Base-by-base conservation (phyloP, 768 basidiomycete species). In the Tulasnella calospora region DNA sequence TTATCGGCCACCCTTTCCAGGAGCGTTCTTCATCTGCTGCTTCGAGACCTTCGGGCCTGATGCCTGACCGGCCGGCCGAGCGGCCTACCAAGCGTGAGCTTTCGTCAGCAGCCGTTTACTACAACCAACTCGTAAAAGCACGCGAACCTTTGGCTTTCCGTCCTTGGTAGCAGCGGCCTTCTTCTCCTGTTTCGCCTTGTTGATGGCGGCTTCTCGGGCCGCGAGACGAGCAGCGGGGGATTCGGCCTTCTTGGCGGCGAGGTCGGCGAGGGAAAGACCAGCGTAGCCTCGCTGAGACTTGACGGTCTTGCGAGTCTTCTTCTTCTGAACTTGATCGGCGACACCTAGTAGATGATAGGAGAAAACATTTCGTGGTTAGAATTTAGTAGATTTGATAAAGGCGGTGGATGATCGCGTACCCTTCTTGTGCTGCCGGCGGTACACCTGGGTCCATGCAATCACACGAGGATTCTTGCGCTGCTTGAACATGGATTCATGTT, bases 391-490 rank as follows among this genome's bases (percentile, higher is more conserved):
- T 44, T 44, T 36, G 76, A 6, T 6, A 38, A 21, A 70, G 7
- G 3, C 23, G 7, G 1, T 15, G 6, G 57, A 33, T 3, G 23
- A 71, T 12, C 30, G 41, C 77, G 27, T 44, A 72, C 98, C 98
- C 92, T 99, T 99, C 91, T 97, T 98, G 91, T 99, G 98, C 92
- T 98, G 94, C 82, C 96, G 93, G 81, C 94, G 93, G 89, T 93
- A 97, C 80, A 93, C 90, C 82, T 88, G 86, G 51, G 97, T 99
- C 97, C 97, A 99, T 81, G 97, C 92, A 87, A 99, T 96, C 91
- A 99, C 99, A 85, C 98, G 94, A 74, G 98, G 98, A 89, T 99
- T 99, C 89, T 99, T 99, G 88, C 97, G 94, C 86, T 99, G 98
- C 79, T 94, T 88, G 92, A 99, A 99, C 81, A 99, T 92, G 80